A percentile compares a stretch with the other conserved stretches of the same genome.
Conservation (phyloP, 495 filamentous ascomycete genomes). For the Aspergillus avenaceus region DNA sequence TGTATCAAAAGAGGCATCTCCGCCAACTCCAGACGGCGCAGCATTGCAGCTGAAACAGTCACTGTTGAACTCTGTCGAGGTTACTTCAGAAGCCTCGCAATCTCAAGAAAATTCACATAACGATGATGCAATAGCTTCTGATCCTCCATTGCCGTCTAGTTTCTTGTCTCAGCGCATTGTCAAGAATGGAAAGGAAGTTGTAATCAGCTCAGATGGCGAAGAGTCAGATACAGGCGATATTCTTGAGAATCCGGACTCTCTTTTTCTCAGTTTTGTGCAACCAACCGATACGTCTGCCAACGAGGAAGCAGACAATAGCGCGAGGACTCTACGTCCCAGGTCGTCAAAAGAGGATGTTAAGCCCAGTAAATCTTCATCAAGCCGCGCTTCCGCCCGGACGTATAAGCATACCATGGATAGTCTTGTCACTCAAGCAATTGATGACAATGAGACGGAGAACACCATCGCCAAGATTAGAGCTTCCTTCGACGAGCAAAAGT, state of each 20-base stretch:
- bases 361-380: not conserved
- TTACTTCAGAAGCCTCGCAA: not conserved
- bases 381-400: conserved; percentile 34
- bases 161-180: conserved; percentile 39
- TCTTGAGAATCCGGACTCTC: conserved; percentile 41
- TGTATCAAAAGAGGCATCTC: conserved; percentile 17
- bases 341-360: conserved; percentile 3
- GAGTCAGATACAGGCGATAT: conserved; percentile 54
- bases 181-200: conserved; percentile 45
- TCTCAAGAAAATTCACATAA: conserved; percentile 18
- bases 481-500: conserved; percentile 26
- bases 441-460: conserved; percentile 54
- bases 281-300: conserved; percentile 8
- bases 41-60: conserved; percentile 17
- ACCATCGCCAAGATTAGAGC: conserved; percentile 51
- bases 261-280: conserved; percentile 25
- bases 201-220: conserved; percentile 71
- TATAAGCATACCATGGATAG: conserved; percentile 66
- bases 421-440: conserved; percentile 55
- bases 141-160: conserved; percentile 12
- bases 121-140: conserved; percentile 4
- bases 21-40: conserved; percentile 14
- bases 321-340: conserved; percentile 12
- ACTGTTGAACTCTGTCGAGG: conserved; percentile 7
- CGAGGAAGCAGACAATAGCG: conserved; percentile 11